A percentile compares a stretch with the other conserved stretches of the same genome.
Evolutionary conservation across 495 filamentous ascomycete genomes (phyloP).

Genomic region (Penicillium tannophilum): DNA sequence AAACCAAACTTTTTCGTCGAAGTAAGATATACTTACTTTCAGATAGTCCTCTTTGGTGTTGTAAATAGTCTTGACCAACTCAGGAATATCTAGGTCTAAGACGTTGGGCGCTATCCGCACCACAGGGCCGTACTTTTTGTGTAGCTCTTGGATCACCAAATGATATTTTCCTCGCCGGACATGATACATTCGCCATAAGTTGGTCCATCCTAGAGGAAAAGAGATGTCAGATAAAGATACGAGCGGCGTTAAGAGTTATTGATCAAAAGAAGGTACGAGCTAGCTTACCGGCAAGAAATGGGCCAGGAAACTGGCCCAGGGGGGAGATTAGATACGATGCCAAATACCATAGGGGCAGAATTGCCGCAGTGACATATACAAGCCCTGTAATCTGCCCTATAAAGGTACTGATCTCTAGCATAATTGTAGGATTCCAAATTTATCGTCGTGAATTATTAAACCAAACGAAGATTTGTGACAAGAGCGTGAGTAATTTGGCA

Average conservation of each 20-base stretch:
- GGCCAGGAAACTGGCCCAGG: slow-evolving; percentile 35
- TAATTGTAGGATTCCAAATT: background rate
- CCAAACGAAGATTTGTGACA: background rate
- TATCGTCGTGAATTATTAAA: background rate
- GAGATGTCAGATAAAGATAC: slow-evolving; percentile 1
- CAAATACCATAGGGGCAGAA: slow-evolving; percentile 20
- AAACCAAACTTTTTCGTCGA: background rate
- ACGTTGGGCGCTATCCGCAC: slow-evolving; percentile 39
- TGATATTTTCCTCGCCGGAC: slow-evolving; percentile 31
- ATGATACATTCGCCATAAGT: slow-evolving; percentile 38
- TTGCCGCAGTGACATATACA: slow-evolving; percentile 3
- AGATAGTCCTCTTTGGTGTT: slow-evolving; percentile 27
- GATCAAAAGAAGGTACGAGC: background rate
- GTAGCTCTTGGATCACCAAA: slow-evolving; percentile 35
- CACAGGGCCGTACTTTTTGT: slow-evolving; percentile 34
- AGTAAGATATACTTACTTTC: slow-evolving; percentile 16
- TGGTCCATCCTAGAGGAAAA: slow-evolving; percentile 30
- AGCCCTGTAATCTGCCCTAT: slow-evolving; percentile 6
- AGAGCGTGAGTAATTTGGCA: background rate
- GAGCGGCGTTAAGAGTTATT: background rate
- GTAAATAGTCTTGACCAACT: slow-evolving; percentile 30
- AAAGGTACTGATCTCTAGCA: background rate
- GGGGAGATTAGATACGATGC: slow-evolving; percentile 28
- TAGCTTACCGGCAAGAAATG: slow-evolving; percentile 34
- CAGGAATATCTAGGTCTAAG: slow-evolving; percentile 31